A percentile compares a stretch with the other conserved stretches of the same genome.
Evolutionary conservation across 257 asterid genomes (phyloP).

Genomic region (Nicotiana undulata): DNA sequence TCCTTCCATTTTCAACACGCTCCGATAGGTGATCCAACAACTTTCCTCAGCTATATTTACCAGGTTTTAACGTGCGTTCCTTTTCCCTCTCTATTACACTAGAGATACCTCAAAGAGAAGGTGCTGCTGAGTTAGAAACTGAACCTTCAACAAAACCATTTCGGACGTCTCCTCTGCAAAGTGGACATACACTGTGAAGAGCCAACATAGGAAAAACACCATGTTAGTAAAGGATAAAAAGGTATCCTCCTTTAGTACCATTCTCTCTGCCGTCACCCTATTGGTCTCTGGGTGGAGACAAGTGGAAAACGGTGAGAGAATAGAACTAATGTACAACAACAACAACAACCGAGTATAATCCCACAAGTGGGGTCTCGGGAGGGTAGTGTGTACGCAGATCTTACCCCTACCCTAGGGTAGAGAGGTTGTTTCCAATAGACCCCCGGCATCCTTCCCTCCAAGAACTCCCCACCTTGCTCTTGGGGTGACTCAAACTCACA

Average conservation of each 20-base stretch:
- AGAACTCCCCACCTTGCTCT: too few relatives aligned
- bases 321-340: background rate
- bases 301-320: background rate
- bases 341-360: too few relatives aligned
- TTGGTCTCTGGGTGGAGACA: background rate
- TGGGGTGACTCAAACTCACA: too few relatives aligned
- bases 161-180: constrained; percentile 84
- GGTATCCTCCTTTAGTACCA: background rate
- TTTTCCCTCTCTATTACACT: background rate
- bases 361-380: too few relatives aligned
- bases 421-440: too few relatives aligned
- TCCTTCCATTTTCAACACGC: background rate
- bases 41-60: background rate
- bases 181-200: constrained; percentile 82
- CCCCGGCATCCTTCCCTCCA: too few relatives aligned
- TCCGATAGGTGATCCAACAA: background rate
- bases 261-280: background rate
- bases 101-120: constrained; percentile 8
- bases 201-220: constrained; percentile 6
- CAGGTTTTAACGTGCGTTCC: background rate
- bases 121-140: constrained; percentile 24
- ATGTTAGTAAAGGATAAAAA: constrained; percentile 5
- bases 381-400: too few relatives aligned
- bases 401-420: too few relatives aligned
- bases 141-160: constrained; percentile 44